These are phyloP conservation scores for Lepidium africanum DNA, from an alignment of 345 rosid genomes.

Conservation along the genomic window DNA sequence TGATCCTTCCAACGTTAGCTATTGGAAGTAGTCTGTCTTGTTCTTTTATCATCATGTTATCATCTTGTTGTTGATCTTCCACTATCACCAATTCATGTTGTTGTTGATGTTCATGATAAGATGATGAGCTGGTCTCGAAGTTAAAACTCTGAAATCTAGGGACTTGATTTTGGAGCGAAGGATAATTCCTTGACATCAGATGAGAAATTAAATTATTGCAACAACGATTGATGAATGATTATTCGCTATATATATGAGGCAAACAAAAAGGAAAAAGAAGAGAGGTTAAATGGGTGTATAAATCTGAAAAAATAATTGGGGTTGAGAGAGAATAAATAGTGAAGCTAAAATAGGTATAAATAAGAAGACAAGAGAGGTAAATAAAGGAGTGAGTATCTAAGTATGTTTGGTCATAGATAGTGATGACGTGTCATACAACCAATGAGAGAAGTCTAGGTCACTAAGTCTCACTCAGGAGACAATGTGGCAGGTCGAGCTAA, in stretches of 20 bases:
- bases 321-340: slow-evolving; percentile 2
- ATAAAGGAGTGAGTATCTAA: background rate
- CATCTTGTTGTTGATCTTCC: slow-evolving; percentile 27
- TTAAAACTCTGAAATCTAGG: slow-evolving; percentile 18
- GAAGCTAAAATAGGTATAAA: slow-evolving; percentile 1
- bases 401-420: slow-evolving; percentile 11
- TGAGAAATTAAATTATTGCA: background rate
- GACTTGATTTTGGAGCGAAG: slow-evolving; percentile 9
- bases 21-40: slow-evolving; percentile 66
- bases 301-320: background rate
- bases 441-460: slow-evolving; percentile 15
- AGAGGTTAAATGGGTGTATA: background rate
- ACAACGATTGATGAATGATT: background rate
- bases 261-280: no score
- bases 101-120: slow-evolving; percentile 6
- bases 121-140: slow-evolving; percentile 16
- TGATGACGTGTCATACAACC: slow-evolving; percentile 22
- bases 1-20: slow-evolving; percentile 68
- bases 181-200: slow-evolving; percentile 13
- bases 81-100: slow-evolving; percentile 13
- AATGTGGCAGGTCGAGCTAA: slow-evolving; percentile 29
- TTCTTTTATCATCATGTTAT: slow-evolving; percentile 40
- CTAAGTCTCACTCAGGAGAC: background rate
- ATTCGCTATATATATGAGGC: no score
- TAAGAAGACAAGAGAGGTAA: background rate